A percentile compares a stretch with the other conserved stretches of the same genome.
phyloP scores from a whole-genome alignment of 805 yeast species.

The Metschnikowia chrysomelidarum region DNA sequence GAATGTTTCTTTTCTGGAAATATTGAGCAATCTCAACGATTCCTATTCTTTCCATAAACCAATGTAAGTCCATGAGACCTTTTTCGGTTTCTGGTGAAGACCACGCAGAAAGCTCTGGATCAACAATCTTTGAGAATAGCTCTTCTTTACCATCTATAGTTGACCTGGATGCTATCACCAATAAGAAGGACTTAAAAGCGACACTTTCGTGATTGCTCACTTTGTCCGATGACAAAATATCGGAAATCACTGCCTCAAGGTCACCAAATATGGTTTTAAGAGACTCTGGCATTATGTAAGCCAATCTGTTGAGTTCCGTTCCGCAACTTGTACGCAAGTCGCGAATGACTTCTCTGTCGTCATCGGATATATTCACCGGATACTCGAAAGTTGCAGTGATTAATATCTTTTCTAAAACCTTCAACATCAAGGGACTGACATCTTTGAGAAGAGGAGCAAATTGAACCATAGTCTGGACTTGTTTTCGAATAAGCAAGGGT shows the following conservation, averaged over 20 bases:
- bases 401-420: slow-evolving; percentile 80
- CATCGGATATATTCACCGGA: slow-evolving; percentile 66
- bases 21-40: slow-evolving; percentile 91
- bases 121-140: slow-evolving; percentile 83
- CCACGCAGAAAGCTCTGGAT: slow-evolving; percentile 92
- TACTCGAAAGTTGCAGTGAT: slow-evolving; percentile 80
- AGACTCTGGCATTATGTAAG: slow-evolving; percentile 91
- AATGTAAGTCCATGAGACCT: slow-evolving; percentile 84
- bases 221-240: slow-evolving; percentile 63
- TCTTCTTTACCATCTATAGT: slow-evolving; percentile 70
- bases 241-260: slow-evolving; percentile 75
- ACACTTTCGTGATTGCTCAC: slow-evolving; percentile 90
- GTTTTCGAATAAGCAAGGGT: slow-evolving; percentile 78
- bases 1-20: slow-evolving; percentile 77
- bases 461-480: slow-evolving; percentile 89
- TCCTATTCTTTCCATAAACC: slow-evolving; percentile 98
- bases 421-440: slow-evolving; percentile 69
- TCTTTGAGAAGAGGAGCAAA: slow-evolving; percentile 89
- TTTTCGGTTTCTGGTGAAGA: slow-evolving; percentile 86
- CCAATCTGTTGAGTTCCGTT: slow-evolving; percentile 89
- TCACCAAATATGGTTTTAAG: slow-evolving; percentile 78
- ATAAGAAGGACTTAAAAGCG: slow-evolving; percentile 85
- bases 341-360: slow-evolving; percentile 73
- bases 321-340: slow-evolving; percentile 92
- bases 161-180: slow-evolving; percentile 89